A percentile compares a stretch with the other conserved stretches of the same genome.
These are phyloP conservation scores for Biscutella laevigata DNA, from an alignment of 441 rosid species.

Conservation along the genomic window DNA sequence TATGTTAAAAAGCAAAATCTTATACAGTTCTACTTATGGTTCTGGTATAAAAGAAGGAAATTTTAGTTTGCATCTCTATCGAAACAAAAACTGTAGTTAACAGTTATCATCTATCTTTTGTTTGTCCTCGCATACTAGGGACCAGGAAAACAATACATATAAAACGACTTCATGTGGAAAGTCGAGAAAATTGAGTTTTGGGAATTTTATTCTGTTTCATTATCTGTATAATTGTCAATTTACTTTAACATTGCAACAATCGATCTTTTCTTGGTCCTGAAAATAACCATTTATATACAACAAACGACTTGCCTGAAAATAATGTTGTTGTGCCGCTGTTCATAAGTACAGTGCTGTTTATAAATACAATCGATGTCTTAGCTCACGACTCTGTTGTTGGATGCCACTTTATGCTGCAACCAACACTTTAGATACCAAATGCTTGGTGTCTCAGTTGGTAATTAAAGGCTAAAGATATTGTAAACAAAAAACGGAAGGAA, in stretches of 20 bases:
- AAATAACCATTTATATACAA: too few relatives aligned
- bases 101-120: not conserved
- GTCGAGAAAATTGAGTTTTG: too few relatives aligned
- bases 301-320: slow-evolving; percentile 18
- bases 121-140: too few relatives aligned
- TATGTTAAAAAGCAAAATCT: not conserved
- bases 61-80: not conserved
- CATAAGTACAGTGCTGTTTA: not conserved
- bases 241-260: too few relatives aligned
- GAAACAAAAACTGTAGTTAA: not conserved
- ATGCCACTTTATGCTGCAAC: slow-evolving; percentile 98
- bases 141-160: too few relatives aligned
- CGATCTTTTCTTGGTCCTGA: not conserved
- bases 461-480: not conserved
- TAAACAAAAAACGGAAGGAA: not conserved
- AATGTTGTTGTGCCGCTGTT: not conserved
- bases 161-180: too few relatives aligned
- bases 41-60: not conserved
- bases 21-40: not conserved
- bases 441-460: slow-evolving; percentile 3
- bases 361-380: not conserved
- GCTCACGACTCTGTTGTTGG: slow-evolving; percentile 31
- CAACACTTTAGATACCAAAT: slow-evolving; percentile 41
- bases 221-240: too few relatives aligned
- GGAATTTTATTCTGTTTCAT: too few relatives aligned